These are phyloP conservation scores for Cyclotella cryptica DNA, from an alignment of 108 stramenopile species.

Conservation along the genomic window DNA sequence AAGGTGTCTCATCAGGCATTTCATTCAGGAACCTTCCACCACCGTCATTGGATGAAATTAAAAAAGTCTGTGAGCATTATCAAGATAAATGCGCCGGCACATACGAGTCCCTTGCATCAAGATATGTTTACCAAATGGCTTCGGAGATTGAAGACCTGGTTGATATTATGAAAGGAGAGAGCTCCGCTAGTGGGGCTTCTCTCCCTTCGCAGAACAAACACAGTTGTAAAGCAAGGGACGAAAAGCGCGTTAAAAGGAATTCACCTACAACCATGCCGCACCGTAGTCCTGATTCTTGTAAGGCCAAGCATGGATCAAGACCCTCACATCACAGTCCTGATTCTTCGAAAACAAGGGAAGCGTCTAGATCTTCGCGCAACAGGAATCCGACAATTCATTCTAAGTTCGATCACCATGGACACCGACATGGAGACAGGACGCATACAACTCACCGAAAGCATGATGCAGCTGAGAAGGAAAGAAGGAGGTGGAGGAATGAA, in stretches of 20 bases:
- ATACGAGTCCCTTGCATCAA: slow-evolving; percentile 72
- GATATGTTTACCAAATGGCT: slow-evolving; percentile 77
- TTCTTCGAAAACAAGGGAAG: no score
- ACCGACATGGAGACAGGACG: background rate
- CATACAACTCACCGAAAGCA: slow-evolving; percentile 5
- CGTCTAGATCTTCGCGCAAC: background rate
- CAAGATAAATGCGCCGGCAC: slow-evolving; percentile 76
- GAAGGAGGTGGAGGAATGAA: slow-evolving; percentile 22
- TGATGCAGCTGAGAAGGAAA: slow-evolving; percentile 12
- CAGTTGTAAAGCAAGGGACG: background rate
- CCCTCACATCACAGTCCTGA: no score
- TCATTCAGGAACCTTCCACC: slow-evolving; percentile 68
- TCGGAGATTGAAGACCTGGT: slow-evolving; percentile 66
- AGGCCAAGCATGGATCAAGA: no score
- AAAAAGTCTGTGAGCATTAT: slow-evolving; percentile 80
- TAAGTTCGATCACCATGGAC: background rate
- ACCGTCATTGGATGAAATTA: slow-evolving; percentile 66
- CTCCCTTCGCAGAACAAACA: slow-evolving; percentile 13
- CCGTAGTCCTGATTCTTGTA: background rate
- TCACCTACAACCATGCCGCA: background rate
- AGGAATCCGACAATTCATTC: background rate
- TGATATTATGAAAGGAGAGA: slow-evolving; percentile 49
- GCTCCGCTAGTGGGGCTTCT: slow-evolving; percentile 25
- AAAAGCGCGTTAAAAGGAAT: background rate
- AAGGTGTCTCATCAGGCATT: slow-evolving; percentile 68